Evolutionary conservation across 371 early-diverging fungal species (phyloP).

Genomic region (Entomophthora muscae): DNA sequence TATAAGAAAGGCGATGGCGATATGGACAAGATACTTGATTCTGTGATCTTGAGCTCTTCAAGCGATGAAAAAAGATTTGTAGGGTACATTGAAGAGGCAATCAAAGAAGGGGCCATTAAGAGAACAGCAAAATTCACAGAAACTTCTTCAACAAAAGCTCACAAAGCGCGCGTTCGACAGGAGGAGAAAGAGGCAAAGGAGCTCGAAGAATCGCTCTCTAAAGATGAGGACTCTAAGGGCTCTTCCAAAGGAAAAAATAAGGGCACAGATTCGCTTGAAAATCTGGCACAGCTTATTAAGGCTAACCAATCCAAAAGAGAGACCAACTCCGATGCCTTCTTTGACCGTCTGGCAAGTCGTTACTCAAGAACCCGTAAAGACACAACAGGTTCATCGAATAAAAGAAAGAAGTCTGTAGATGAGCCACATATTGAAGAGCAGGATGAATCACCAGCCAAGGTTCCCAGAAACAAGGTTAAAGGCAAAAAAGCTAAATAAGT

Average conservation of each 20-base stretch:
- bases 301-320: neutral
- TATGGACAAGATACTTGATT: slow-evolving; percentile 44
- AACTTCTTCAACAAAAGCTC: slow-evolving; percentile 27
- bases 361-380: neutral
- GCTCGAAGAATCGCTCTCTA: slow-evolving; percentile 26
- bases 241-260: neutral
- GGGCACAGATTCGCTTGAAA: neutral
- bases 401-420: neutral
- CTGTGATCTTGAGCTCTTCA: slow-evolving; percentile 37
- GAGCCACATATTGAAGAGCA: too few species aligned
- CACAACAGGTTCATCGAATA: neutral
- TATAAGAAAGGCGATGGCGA: slow-evolving; percentile 51
- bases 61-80: slow-evolving; percentile 53
- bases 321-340: neutral
- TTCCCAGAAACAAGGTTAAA: too few species aligned
- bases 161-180: slow-evolving; percentile 25
- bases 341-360: neutral
- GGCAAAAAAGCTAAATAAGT: too few species aligned
- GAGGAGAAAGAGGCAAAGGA: slow-evolving; percentile 33
- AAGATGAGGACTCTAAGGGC: slow-evolving; percentile 8
- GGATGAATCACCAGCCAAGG: too few species aligned
- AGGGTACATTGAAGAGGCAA: slow-evolving; percentile 38
- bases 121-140: slow-evolving; percentile 20
- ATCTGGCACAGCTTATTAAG: neutral
- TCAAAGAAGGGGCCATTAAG: slow-evolving; percentile 23